phyloP scores from a whole-genome alignment of 495 filamentous ascomycete genomes.

The Neurospora discreta region DNA sequence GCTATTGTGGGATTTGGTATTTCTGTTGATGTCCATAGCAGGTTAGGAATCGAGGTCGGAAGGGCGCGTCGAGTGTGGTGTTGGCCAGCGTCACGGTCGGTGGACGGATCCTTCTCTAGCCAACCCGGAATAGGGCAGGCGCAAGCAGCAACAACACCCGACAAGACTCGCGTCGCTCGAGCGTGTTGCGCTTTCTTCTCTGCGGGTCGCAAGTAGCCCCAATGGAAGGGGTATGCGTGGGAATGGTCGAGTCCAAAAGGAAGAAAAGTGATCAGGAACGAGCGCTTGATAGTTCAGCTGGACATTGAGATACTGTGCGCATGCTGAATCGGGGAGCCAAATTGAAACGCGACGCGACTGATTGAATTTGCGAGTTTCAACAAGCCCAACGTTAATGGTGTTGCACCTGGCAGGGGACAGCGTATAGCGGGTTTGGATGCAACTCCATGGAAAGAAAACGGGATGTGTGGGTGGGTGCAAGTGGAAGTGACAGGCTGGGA shows the following conservation, averaged over 20 bases:
- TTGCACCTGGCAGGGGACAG: not conserved
- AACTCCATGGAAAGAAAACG: not conserved
- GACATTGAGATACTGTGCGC: not conserved
- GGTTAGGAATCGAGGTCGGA: constrained; percentile 1
- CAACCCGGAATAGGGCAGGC: not conserved
- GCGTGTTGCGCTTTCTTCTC: not conserved
- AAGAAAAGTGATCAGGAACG: not conserved
- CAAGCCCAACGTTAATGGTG: not conserved
- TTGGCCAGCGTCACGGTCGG: not conserved
- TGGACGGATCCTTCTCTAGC: not conserved
- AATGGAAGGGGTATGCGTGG: not conserved
- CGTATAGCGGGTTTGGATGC: not conserved
- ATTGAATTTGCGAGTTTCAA: not conserved
- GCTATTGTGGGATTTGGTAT: constrained; percentile 12
- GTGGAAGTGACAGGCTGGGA: not conserved
- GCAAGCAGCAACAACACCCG: not conserved
- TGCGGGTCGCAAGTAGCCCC: not conserved
- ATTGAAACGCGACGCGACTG: not conserved
- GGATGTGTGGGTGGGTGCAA: not conserved
- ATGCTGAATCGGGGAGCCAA: not conserved
- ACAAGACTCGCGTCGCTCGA: not conserved
- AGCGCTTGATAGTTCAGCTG: not conserved
- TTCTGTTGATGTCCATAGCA: constrained; percentile 25
- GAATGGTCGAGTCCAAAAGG: not conserved
- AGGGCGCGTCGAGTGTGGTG: constrained; percentile 14